Base-by-base conservation (phyloP, 805 yeast species). In the Wickerhamiella shivajii region DNA sequence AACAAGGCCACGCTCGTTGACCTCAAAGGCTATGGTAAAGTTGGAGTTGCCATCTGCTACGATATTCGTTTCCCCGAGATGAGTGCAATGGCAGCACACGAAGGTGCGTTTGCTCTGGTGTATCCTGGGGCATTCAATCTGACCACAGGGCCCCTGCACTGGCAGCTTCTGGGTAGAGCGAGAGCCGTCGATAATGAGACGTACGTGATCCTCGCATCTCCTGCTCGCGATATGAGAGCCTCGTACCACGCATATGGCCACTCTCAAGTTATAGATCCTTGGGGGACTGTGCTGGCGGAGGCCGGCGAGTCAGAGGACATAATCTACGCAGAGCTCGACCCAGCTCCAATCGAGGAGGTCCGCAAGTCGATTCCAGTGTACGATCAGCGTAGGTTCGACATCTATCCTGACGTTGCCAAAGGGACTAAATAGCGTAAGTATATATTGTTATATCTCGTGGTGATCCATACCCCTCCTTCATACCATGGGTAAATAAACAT, bases 51-150 rank as follows among this genome's bases (percentile, higher is more conserved):
- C 7, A 63, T 87, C 23, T 87, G 98, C 56, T 90, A 90, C 53
- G 98, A 87, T 54, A 71, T 90, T 19, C 63, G 98, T 40, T 87
- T 87, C 56, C 95, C 96, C 0, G 95, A 87, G 52, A 57, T 81
- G 34, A 75, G 92, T 2, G 51, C 77, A 23, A 57, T 81, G 43
- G 83, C 94, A 43, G 61, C 64, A 9, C 52, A 65, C 17, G 44
- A 49, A 24, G 92, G 93, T 5, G 93, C 94, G 1, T 69, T 81
- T 40, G 67, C 92, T 14, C 52, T 87, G 43, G 69, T 92, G 2
- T 87, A 67, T 47, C 97, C 98, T 0, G 77, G 92, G 27, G 97
- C 97, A 0, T 90, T 92, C 64, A 90, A 94, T 7, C 66, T 77
- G 55, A 76, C 76, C 42, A 87, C 98, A 0, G 98, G 98, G 0